These are phyloP conservation scores for Umbelopsis sp. DNA, from an alignment of 192 early-diverging fungal genomes.

Conservation along the genomic window DNA sequence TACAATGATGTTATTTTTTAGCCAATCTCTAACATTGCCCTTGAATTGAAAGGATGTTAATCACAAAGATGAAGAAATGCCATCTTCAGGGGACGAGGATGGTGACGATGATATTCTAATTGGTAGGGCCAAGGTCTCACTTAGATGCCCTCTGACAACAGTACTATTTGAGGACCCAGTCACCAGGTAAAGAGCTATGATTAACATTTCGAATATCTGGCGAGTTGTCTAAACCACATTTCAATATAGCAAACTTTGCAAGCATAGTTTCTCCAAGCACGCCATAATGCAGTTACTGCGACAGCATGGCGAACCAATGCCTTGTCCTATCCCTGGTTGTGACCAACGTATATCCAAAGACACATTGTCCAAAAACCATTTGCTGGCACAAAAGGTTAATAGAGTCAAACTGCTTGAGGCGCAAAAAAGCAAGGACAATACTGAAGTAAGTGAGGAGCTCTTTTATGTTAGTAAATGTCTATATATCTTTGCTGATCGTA, in stretches of 20 bases:
- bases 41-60: constrained; percentile 31
- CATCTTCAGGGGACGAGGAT: constrained; percentile 1
- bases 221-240: neutral
- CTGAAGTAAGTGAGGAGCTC: neutral
- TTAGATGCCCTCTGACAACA: constrained; percentile 38
- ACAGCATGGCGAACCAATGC: neutral
- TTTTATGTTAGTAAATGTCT: neutral
- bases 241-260: constrained; percentile 24
- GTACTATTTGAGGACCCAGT: constrained; percentile 35
- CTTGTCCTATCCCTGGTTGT: constrained; percentile 38
- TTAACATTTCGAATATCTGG: neutral
- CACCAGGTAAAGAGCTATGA: constrained; percentile 26
- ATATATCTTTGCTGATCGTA: no score
- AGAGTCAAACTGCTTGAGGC: constrained; percentile 23
- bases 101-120: constrained; percentile 39
- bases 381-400: constrained; percentile 24
- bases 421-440: neutral
- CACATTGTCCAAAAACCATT: constrained; percentile 12
- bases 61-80: constrained; percentile 35
- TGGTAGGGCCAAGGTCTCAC: constrained; percentile 24
- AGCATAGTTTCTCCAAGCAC: constrained; percentile 34
- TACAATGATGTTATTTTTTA: neutral
- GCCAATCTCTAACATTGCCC: neutral
- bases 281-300: constrained; percentile 23
- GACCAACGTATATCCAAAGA: constrained; percentile 4